phyloP scores from a whole-genome alignment of 2,329 filamentous ascomycete species.

The Lachnellula subtilissima region DNA sequence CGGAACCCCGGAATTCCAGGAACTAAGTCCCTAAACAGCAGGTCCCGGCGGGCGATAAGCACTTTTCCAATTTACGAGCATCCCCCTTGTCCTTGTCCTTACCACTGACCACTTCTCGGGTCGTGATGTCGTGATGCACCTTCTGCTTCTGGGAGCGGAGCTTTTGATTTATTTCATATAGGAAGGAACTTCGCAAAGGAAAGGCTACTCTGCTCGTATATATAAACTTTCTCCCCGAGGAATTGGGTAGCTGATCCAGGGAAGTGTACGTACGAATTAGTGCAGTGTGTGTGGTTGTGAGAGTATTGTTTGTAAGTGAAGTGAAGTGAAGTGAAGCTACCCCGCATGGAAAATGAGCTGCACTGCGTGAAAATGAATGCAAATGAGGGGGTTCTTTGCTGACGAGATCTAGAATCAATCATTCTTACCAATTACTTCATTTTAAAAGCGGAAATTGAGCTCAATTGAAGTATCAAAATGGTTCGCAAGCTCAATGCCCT shows the following conservation, averaged over 20 bases:
- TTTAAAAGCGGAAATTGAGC: neutral
- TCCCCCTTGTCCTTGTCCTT: no score
- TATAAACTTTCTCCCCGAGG: neutral
- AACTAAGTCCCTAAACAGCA: no score
- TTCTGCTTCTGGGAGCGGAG: conserved; percentile 2
- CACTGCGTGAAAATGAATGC: neutral
- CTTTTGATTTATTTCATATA: no score
- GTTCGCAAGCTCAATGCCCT: conserved; percentile 12
- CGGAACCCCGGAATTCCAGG: no score
- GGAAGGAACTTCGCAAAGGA: neutral
- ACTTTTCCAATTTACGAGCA: no score
- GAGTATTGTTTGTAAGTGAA: neutral
- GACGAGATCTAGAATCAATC: conserved; percentile 1
- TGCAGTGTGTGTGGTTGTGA: neutral
- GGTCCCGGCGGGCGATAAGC: no score
- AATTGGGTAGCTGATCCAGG: neutral
- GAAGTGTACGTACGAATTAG: no score
- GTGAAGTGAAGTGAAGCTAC: neutral
- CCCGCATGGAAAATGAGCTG: neutral
- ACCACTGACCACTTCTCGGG: no score
- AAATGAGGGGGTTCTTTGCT: neutral
- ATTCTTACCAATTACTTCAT: neutral
- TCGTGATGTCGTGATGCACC: neutral
- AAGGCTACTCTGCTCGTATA: neutral
- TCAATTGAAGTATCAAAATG: conserved; percentile 13